These are phyloP conservation scores for Schwanniomyces yamadae DNA, from an alignment of 805 yeast genomes.

Conservation along the genomic window DNA sequence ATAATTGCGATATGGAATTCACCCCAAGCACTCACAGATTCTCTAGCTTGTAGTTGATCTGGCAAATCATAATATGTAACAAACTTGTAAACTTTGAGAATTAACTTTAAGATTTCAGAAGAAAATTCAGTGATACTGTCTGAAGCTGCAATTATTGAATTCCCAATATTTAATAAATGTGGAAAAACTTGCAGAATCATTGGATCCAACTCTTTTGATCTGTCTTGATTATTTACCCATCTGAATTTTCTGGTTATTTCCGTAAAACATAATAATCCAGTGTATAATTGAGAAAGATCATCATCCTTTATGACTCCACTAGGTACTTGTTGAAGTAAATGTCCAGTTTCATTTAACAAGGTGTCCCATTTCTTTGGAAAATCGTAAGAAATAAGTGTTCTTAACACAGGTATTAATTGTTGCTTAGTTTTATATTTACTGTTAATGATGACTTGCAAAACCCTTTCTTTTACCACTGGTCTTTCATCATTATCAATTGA, in stretches of 20 bases:
- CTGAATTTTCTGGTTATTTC: constrained; percentile 71
- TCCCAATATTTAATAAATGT: constrained; percentile 62
- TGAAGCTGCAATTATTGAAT: constrained; percentile 37
- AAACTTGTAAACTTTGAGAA: constrained; percentile 76
- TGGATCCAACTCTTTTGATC: constrained; percentile 31
- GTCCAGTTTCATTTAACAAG: constrained; percentile 31
- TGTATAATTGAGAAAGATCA: constrained; percentile 39
- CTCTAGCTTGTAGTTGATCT: constrained; percentile 51
- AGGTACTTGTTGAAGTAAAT: constrained; percentile 27
- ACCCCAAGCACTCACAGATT: constrained; percentile 62
- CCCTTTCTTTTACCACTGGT: constrained; percentile 65
- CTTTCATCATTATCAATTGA: constrained; percentile 68
- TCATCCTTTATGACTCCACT: constrained; percentile 13
- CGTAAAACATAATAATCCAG: constrained; percentile 69
- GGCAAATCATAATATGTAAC: constrained; percentile 75
- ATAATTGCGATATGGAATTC: constrained; percentile 71
- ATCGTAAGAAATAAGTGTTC: constrained; percentile 33
- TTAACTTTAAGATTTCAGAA: constrained; percentile 73
- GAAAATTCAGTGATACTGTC: constrained; percentile 28
- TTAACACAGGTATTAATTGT: constrained; percentile 37
- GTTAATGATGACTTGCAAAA: constrained; percentile 59
- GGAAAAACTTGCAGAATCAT: constrained; percentile 64
- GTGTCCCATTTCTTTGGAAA: constrained; percentile 37
- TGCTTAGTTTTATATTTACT: constrained; percentile 34
- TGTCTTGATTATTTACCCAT: constrained; percentile 60